A percentile compares a stretch with the other conserved stretches of the same genome.
These are phyloP conservation scores for Dictyostelium citrinum DNA, from an alignment of 78 protist species.

Conservation along the genomic window DNA sequence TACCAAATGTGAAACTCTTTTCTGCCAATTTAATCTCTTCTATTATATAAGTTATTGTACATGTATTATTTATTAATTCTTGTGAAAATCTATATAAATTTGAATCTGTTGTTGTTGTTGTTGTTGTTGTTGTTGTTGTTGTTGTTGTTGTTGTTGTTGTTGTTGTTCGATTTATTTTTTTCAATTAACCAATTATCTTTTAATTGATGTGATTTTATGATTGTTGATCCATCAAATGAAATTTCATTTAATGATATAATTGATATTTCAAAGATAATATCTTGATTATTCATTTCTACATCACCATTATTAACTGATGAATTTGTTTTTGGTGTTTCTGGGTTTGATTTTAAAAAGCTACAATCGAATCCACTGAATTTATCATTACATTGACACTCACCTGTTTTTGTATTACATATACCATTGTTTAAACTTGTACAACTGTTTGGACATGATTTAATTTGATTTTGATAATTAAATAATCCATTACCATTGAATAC, in stretches of 20 bases:
- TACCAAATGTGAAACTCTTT: not conserved
- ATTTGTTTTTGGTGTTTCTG: not conserved
- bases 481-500: not conserved
- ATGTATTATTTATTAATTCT: not conserved
- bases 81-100: not conserved
- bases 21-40: not conserved
- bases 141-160: not conserved
- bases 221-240: not conserved
- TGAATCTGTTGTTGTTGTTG: not conserved
- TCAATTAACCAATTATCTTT: not conserved
- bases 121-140: not conserved
- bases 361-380: not conserved
- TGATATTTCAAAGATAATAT: not conserved
- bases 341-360: too few relatives aligned
- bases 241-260: not conserved
- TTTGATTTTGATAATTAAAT: not conserved
- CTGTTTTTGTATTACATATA: not conserved
- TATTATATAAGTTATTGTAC: not conserved
- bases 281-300: not conserved
- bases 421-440: not conserved
- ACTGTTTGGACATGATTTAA: not conserved
- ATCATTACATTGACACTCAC: not conserved
- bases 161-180: not conserved
- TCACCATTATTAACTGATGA: not conserved
- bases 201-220: not conserved